Evolutionary conservation across 176 grass and related monocot genomes (phyloP).

Genomic region (Pontederia crassipes): DNA sequence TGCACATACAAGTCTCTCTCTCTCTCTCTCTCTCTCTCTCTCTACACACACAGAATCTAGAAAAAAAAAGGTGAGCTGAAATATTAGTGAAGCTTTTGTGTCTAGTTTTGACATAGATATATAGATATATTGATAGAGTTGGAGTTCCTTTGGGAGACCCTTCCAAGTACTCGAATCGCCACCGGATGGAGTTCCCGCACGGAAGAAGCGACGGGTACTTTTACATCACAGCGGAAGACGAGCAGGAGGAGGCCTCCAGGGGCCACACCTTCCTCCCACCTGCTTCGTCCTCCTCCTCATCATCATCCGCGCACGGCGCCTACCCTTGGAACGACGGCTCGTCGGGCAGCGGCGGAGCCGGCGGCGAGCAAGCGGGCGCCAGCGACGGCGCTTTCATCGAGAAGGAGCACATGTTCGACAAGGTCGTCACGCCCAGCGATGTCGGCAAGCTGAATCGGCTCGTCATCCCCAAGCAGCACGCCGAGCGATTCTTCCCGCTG

Average conservation of each 20-base stretch:
- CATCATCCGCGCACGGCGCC: constrained; percentile 7
- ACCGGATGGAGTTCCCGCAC: constrained; percentile 8
- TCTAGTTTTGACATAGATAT: neutral
- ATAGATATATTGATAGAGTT: neutral
- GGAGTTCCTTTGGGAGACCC: neutral
- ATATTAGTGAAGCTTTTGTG: neutral
- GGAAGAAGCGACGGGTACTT: constrained; percentile 3
- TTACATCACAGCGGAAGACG: neutral
- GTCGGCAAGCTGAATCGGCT: constrained; percentile 96
- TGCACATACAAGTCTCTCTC: too few relatives aligned
- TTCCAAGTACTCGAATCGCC: neutral
- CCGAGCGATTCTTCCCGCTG: constrained; percentile 92
- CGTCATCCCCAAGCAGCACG: constrained; percentile 97
- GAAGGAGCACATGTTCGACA: constrained; percentile 99
- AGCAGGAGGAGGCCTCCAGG: constrained; percentile 3
- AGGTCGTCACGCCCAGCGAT: constrained; percentile 96
- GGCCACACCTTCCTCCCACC: constrained; percentile 43
- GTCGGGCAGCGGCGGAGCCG: constrained; percentile 21
- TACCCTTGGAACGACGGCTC: constrained; percentile 30
- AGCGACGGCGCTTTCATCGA: constrained; percentile 19
- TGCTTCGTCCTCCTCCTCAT: constrained; percentile 21
- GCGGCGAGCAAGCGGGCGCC: neutral
- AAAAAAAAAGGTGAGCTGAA: neutral
- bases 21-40: too few relatives aligned
- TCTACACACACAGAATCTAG: too few relatives aligned